Percentiles rank a stretch among this genome's conserved stretches.
Conservation (phyloP, 257 asterid species). For the Solanum bukasovii region DNA sequence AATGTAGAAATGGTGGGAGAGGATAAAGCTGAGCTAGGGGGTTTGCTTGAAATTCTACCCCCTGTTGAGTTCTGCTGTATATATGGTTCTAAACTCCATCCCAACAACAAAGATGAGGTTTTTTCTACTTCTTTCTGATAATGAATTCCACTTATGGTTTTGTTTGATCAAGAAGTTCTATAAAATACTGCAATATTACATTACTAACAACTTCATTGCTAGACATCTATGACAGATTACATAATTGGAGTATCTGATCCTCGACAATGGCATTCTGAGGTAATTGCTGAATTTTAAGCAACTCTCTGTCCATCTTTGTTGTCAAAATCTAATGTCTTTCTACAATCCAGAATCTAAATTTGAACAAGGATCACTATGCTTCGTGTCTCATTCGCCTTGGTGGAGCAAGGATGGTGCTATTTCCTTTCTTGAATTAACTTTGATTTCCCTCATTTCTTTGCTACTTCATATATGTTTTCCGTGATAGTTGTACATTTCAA, state of each 20-base stretch:
- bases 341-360: slow-evolving; percentile 48
- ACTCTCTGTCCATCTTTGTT: background rate
- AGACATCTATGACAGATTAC: slow-evolving; percentile 80
- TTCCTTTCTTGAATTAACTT: slow-evolving; percentile 3
- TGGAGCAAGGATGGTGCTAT: slow-evolving; percentile 67
- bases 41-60: slow-evolving; percentile 59
- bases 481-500: background rate
- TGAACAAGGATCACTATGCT: slow-evolving; percentile 67
- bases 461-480: background rate
- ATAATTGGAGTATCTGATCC: slow-evolving; percentile 86
- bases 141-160: background rate
- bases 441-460: background rate
- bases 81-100: slow-evolving; percentile 84
- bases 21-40: slow-evolving; percentile 16
- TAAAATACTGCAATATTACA: background rate
- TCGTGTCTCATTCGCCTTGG: slow-evolving; percentile 76
- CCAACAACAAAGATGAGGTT: slow-evolving; percentile 64
- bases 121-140: background rate
- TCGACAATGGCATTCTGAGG: slow-evolving; percentile 81
- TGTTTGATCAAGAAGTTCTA: background rate
- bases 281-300: slow-evolving; percentile 16
- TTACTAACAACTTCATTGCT: background rate
- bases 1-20: slow-evolving; percentile 24
- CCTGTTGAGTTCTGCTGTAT: slow-evolving; percentile 74
- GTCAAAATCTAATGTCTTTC: slow-evolving; percentile 7